Conservation (phyloP, 331 rosid species). For the Malus hybrid region DNA sequence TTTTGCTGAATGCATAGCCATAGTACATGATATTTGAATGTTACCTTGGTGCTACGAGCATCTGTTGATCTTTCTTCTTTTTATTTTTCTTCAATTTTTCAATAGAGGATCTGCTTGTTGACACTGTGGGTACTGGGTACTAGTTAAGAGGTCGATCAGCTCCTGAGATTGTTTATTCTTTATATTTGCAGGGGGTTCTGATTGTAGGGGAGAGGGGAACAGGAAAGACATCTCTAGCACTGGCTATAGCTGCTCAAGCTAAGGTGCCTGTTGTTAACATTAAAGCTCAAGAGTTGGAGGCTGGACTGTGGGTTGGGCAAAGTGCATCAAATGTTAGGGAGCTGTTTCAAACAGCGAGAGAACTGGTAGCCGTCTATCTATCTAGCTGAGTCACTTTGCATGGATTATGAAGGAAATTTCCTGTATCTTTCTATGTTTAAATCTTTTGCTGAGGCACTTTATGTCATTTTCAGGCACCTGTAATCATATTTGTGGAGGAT, state of each 20-base stretch:
- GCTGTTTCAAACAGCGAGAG: slow-evolving; percentile 95
- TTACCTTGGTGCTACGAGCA: neutral
- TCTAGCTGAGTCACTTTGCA: neutral
- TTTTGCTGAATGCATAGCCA: neutral
- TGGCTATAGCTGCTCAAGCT: slow-evolving; percentile 97
- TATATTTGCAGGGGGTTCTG: slow-evolving; percentile 76
- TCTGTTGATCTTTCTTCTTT: neutral
- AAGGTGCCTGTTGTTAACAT: slow-evolving; percentile 91
- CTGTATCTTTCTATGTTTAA: slow-evolving; percentile 10
- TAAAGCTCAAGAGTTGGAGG: slow-evolving; percentile 86
- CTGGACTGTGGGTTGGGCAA: slow-evolving; percentile 99
- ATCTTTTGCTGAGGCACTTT: slow-evolving; percentile 23
- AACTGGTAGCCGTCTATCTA: slow-evolving; percentile 47
- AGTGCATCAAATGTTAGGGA: slow-evolving; percentile 97
- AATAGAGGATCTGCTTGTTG: neutral
- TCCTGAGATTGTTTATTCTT: slow-evolving; percentile 18
- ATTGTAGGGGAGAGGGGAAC: slow-evolving; percentile 98
- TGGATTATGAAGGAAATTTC: neutral
- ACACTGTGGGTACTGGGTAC: neutral
- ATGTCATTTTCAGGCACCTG: slow-evolving; percentile 69
- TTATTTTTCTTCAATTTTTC: neutral
- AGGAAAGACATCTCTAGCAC: slow-evolving; percentile 93
- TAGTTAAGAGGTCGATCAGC: neutral
- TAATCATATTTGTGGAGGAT: slow-evolving; percentile 95
- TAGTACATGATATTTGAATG: neutral